Evolutionary conservation across 2,329 filamentous ascomycete genomes (phyloP).

Genomic region (Claviceps digitariae): DNA sequence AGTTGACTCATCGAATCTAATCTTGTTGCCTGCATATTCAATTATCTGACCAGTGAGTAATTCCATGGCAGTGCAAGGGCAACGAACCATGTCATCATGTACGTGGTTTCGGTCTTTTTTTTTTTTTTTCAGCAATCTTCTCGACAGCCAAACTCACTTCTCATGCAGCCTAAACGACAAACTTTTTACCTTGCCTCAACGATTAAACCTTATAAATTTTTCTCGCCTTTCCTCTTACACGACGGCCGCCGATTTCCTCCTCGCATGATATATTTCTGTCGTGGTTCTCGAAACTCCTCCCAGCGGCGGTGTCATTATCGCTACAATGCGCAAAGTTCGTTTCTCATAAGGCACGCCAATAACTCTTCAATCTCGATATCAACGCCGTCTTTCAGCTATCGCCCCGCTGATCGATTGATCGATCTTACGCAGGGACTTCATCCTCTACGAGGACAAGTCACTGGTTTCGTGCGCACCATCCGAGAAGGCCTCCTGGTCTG

Average conservation of each 20-base stretch:
- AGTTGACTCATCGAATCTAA: slow-evolving; percentile 2
- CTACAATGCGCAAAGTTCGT: slow-evolving; percentile 12
- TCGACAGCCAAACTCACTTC: background rate
- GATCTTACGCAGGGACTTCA: background rate
- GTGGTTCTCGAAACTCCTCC: slow-evolving; percentile 2
- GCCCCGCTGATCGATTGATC: background rate
- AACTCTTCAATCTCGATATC: background rate
- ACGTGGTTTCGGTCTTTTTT: background rate
- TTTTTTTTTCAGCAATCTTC: background rate
- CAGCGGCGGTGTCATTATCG: slow-evolving; percentile 1
- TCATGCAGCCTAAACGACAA: background rate
- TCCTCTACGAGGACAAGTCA: background rate
- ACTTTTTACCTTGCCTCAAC: background rate
- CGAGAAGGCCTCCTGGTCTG: slow-evolving; percentile 11
- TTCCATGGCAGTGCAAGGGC: slow-evolving; percentile 7
- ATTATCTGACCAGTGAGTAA: slow-evolving; percentile 4
- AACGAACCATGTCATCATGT: slow-evolving; percentile 1
- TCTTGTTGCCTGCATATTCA: background rate
- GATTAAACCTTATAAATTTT: background rate
- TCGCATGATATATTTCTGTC: background rate
- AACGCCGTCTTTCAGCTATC: slow-evolving; percentile 1
- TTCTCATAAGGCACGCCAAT: slow-evolving; percentile 7
- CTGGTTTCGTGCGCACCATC: background rate
- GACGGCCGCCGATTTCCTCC: background rate
- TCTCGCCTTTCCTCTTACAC: background rate